Percentiles rank a stretch among this genome's conserved stretches.
Conservation (phyloP, 2,329 filamentous ascomycete genomes). For the Curvularia verruculosa region DNA sequence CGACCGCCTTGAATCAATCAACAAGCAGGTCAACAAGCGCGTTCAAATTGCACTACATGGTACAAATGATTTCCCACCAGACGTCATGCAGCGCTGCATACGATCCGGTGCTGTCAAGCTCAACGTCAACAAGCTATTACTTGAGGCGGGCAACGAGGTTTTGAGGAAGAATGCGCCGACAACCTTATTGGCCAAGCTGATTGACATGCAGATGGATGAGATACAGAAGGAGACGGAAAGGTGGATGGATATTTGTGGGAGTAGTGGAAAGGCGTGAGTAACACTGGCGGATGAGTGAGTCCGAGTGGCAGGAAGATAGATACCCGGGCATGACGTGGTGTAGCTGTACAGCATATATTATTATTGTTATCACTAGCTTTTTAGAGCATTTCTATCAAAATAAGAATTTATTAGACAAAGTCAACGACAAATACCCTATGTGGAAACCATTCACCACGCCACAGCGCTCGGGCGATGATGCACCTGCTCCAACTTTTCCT, state of each 20-base stretch:
- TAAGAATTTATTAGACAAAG: too few relatives aligned
- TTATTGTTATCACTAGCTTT: neutral
- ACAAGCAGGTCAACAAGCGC: conserved; percentile 46
- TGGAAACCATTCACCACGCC: too few relatives aligned
- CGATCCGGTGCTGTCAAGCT: conserved; percentile 60
- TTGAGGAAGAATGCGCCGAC: conserved; percentile 48
- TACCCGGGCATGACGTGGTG: neutral
- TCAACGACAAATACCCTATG: too few relatives aligned
- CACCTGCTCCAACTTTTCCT: too few relatives aligned
- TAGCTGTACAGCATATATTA: neutral
- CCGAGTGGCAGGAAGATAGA: neutral
- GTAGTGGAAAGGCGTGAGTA: conserved; percentile 51
- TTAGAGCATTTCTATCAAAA: neutral
- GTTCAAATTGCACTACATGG: conserved; percentile 62
- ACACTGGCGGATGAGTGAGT: neutral
- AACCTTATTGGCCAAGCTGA: conserved; percentile 46
- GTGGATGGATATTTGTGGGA: conserved; percentile 58
- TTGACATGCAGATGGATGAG: conserved; percentile 55
- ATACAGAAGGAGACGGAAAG: conserved; percentile 53
- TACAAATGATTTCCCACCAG: conserved; percentile 60
- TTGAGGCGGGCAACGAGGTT: conserved; percentile 54
- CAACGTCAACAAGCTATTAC: conserved; percentile 63
- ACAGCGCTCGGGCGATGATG: too few relatives aligned
- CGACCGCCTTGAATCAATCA: conserved; percentile 38
- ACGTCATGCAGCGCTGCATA: conserved; percentile 61